Evolutionary conservation across 345 rosid species (phyloP), one percentile per base, ranked within the genome.

Genomic region (Turritis glabra): DNA sequence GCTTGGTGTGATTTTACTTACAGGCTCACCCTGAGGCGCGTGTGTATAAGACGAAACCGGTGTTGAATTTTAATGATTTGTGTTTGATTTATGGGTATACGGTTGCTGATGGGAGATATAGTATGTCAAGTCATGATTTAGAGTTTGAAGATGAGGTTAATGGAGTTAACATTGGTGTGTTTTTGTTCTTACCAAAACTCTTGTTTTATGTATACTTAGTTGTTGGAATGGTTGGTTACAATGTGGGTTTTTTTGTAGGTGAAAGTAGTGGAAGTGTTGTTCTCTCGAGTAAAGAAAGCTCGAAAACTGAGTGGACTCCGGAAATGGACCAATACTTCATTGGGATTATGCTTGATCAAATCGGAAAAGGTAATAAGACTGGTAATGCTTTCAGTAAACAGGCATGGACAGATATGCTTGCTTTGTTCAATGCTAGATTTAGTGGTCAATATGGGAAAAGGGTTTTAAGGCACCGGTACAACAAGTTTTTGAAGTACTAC

Each of bases 61-160:
- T 90, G 64, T 73, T 77, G 72, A 85, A 90, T 79, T 88, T 90
- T 73, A 79, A 71, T 73, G 92, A 92, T 77, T 67, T 92, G 84
- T 88, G 98, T 76, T 74, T 84, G 61, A 85, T 90, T 64, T 88
- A 82, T 83, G 98, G 91, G 60, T 83, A 88, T 82, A 80, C 89
- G 1, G 81, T 81, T 67, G 98, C 98, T 0, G 98, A 90, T 81
- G 98, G 98, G 80, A 88, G 98, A 78, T 92, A 92, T 71, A 92
- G 98, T 64, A 82, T 83, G 65, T 92, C 98, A 63, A 90, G 95
- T 75, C 96, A 92, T 81, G 98, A 92, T 75, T 4, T 82, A 41
- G 91, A 88, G 80, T 77, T 87, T 76, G 94, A 90, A 17, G 92
- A 88, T 81, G 92, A 86, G 67, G 50, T 81, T 59, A 84, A 80